Base-by-base conservation (phyloP, 2,329 filamentous ascomycete genomes). In the Neofusicoccum parvum region DNA sequence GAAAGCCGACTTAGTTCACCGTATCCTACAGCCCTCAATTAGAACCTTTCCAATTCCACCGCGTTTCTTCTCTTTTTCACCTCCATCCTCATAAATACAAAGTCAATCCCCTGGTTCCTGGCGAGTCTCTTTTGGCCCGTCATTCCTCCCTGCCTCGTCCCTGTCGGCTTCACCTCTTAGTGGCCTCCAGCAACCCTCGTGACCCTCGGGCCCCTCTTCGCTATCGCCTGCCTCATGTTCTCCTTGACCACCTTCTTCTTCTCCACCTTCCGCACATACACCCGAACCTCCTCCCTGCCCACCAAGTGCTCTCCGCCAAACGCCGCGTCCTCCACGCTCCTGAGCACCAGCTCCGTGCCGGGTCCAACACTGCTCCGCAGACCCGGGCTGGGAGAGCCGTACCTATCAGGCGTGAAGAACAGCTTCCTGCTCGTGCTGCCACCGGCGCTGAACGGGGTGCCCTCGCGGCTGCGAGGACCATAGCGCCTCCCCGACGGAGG, bases 261-360 rank as follows among this genome's bases (percentile, higher is more conserved):
- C 67, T 69, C 71, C 54, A 69, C 71, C 41, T 69, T 76, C 66
- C 72, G 73, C 62, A 75, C 70, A 65, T 79, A 75, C n/a, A 65
- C 70, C 64, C 75, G 72, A 5, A 83, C 72, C 50, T 80, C 77
- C 64, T 79, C 77, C 43, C 75, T 72, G 32, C 76, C 78, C 2
- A 82, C 77, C 67, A 80, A 72, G 32, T 73, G 56, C 43, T 60
- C 71, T 71, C 77, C 78, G 65, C 79, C 74, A 68, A 74, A 77
- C 56, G 75, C 72, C 48, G 69, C 66, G 46, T 51, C 51, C 12
- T 66, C 69, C 49, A 64, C 62, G 36, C 62, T 54, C 27, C 51
- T 36, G 15, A 64, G 50, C n/a, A 54, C 50, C 27, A 54, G 17
- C 41, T 48, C 56, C 11, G 17, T 20, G 14, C 68, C 43, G 64